phyloP scores from a whole-genome alignment of 2,329 filamentous ascomycete species.

The Colletotrichum tropicicola region DNA sequence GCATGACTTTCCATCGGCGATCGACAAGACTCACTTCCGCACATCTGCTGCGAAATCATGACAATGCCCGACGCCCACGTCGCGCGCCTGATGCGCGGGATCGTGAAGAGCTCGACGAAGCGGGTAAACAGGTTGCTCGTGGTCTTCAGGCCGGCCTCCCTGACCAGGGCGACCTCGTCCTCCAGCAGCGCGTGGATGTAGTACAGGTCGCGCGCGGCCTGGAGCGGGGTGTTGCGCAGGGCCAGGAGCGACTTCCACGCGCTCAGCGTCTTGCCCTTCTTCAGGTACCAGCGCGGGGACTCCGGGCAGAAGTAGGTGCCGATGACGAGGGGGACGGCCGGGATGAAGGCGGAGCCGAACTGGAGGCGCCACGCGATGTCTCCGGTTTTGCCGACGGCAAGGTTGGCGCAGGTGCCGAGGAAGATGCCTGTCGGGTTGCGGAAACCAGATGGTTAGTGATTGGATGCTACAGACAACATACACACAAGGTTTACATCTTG shows the following conservation, averaged over 20 bases:
- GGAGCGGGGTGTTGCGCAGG: slow-evolving; percentile 66
- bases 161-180: slow-evolving; percentile 39
- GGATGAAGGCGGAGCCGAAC: slow-evolving; percentile 70
- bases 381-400: slow-evolving; percentile 60
- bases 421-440: slow-evolving; percentile 62
- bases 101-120: slow-evolving; percentile 64
- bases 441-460: too few species aligned
- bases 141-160: slow-evolving; percentile 39
- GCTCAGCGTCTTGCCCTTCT: slow-evolving; percentile 62
- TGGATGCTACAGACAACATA: too few species aligned
- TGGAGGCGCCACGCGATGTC: slow-evolving; percentile 66
- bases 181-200: slow-evolving; percentile 58
- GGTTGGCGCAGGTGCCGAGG: slow-evolving; percentile 65
- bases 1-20: not conserved
- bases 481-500: too few species aligned
- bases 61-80: slow-evolving; percentile 73
- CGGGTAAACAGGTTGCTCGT: slow-evolving; percentile 58
- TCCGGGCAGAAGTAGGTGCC: slow-evolving; percentile 70
- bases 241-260: slow-evolving; percentile 65
- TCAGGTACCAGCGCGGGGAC: slow-evolving; percentile 73
- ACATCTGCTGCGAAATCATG: slow-evolving; percentile 74
- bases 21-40: slow-evolving; percentile 50
- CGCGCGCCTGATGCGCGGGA: slow-evolving; percentile 66
- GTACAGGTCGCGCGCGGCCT: slow-evolving; percentile 71
- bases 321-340: slow-evolving; percentile 60